Evolutionary conservation across 805 yeast genomes (phyloP).

Genomic region (Millerago galiae): DNA sequence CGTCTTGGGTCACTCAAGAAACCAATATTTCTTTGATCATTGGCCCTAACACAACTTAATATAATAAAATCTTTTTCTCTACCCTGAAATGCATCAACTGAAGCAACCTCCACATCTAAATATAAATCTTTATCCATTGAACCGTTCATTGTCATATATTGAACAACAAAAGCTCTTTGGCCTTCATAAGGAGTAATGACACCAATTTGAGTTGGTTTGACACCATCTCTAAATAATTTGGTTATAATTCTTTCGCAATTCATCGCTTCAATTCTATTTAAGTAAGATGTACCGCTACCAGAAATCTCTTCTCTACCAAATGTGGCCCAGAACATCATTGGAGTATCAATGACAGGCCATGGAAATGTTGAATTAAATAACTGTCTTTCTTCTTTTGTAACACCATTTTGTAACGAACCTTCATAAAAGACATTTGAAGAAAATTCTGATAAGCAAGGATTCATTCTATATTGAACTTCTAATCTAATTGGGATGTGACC

Average conservation of each 20-base stretch:
- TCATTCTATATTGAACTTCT: conserved; percentile 94
- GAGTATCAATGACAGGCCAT: conserved; percentile 81
- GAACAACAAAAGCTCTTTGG: conserved; percentile 75
- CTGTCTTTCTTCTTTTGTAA: conserved; percentile 66
- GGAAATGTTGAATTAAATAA: conserved; percentile 58
- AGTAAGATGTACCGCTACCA: conserved; percentile 69
- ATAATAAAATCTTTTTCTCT: conserved; percentile 80
- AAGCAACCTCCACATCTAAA: conserved; percentile 74
- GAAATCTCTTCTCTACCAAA: conserved; percentile 87
- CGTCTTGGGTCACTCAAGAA: conserved; percentile 82
- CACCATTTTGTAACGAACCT: conserved; percentile 88
- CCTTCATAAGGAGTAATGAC: conserved; percentile 94
- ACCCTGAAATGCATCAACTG: conserved; percentile 95
- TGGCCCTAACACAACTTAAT: conserved; percentile 77
- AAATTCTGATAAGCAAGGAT: conserved; percentile 80
- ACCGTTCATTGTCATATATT: conserved; percentile 71
- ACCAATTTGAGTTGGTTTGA: conserved; percentile 78
- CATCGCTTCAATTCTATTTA: conserved; percentile 87
- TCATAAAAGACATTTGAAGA: conserved; percentile 91
- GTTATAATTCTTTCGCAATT: conserved; percentile 77
- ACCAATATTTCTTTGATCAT: conserved; percentile 68
- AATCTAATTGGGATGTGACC: conserved; percentile 83
- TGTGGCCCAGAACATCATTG: conserved; percentile 96
- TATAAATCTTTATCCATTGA: conserved; percentile 60
- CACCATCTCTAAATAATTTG: conserved; percentile 66